These are phyloP conservation scores for Rhodotorula taiwanensis DNA, from an alignment of 768 basidiomycete species.

Conservation along the genomic window DNA sequence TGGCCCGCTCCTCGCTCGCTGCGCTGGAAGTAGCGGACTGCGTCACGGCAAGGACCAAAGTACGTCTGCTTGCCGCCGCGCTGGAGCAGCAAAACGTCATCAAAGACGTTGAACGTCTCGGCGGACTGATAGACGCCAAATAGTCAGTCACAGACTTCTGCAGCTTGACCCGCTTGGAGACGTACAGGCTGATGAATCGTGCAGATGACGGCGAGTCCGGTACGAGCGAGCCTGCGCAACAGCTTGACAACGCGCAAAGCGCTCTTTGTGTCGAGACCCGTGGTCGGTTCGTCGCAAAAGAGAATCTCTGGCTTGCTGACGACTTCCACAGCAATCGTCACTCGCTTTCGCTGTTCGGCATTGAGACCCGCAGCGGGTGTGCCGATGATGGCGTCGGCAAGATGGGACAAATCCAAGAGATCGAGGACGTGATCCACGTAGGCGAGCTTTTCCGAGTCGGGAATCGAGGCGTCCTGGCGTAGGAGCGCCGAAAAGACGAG, in stretches of 20 bases:
- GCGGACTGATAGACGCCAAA: conserved; percentile 51
- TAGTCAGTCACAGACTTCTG: too few species aligned
- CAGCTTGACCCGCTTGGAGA: too few species aligned
- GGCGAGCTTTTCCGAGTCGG: conserved; percentile 45
- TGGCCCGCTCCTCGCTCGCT: conserved; percentile 27
- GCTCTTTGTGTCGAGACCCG: conserved; percentile 50
- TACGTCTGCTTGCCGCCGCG: conserved; percentile 75
- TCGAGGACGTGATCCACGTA: conserved; percentile 49
- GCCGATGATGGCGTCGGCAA: conserved; percentile 50
- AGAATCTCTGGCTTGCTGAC: conserved; percentile 39
- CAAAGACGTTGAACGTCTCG: conserved; percentile 55
- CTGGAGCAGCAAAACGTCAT: conserved; percentile 53
- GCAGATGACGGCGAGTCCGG: conserved; percentile 47
- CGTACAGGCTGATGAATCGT: conserved; percentile 49
- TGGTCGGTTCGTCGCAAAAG: conserved; percentile 50
- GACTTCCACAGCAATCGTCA: conserved; percentile 49
- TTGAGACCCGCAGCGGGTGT: conserved; percentile 46
- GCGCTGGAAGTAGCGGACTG: conserved; percentile 57
- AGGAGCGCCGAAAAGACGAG: conserved; percentile 48
- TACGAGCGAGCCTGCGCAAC: conserved; percentile 47
- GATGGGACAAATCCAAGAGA: conserved; percentile 47
- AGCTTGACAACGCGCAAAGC: conserved; percentile 49
- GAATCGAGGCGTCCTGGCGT: conserved; percentile 46
- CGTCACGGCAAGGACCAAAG: conserved; percentile 52
- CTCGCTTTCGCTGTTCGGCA: conserved; percentile 50